Evolutionary conservation across 192 early-diverging fungal species (phyloP), one percentile per base, ranked within the genome.

Genomic region (Entomortierella beljakovae): DNA sequence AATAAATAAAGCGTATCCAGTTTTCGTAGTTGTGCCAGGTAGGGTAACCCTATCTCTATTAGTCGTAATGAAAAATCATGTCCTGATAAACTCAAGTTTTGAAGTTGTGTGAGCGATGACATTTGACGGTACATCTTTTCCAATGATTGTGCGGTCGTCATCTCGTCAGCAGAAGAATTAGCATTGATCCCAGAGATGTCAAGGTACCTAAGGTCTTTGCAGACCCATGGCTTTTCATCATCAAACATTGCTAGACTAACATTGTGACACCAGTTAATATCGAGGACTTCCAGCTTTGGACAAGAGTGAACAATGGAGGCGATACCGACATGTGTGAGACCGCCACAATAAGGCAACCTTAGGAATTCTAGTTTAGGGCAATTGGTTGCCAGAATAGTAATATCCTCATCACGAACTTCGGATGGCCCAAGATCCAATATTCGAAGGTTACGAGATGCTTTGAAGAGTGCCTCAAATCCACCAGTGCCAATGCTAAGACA

Each of bases 111-210:
- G 38, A 79, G 23, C 1, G 42, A 57, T 1, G 59, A 34, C 0
- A 77, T 15, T 37, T 77, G 74, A 25, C 34, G 61, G 48, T 77
- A 77, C 74, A 77, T 77, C 43, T 40, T 43, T 3, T 58, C 43
- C 7, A 77, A 48, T 6, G 58, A 37, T 15, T 54, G 31, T 2
- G 51, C 55, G 16, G 56, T 52, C 28, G 42, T 26, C 0, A 52
- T 20, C 6, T 31, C 49, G 5, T 77, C 74, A 0, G 49, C 64
- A 9, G 52, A 60, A 13, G 68, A 57, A 9, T 42, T 38, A 28
- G 53, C 42, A 34, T 67, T 59, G 38, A 77, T 77, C 20, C 74
- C 74, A 25, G 74, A 77, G 2, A 77, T 69, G 49, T 77, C 74
- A 2, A 77, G 38, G 42, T 77, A 62, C 15, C 37, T 46, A 22